Conservation (phyloP, 257 asterid genomes). For the Primulina huaijiensis region DNA sequence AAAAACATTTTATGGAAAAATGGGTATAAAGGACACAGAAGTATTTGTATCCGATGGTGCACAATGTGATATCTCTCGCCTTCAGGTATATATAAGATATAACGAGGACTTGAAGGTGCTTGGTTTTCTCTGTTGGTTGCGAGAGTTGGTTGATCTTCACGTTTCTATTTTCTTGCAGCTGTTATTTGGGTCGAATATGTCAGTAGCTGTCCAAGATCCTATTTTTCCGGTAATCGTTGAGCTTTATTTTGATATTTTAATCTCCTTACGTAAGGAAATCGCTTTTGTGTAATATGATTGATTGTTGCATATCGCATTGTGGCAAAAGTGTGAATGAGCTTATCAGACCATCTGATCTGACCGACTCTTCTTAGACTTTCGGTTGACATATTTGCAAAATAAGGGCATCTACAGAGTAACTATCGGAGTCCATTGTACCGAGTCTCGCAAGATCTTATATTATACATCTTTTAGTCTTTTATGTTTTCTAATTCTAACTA, state of each 20-base stretch:
- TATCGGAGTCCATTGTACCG: background rate
- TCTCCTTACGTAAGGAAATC: background rate
- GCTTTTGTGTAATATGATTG: no score
- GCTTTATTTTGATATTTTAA: slow-evolving; percentile 1
- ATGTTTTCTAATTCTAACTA: background rate
- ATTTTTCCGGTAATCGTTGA: slow-evolving; percentile 60
- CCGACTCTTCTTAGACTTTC: no score
- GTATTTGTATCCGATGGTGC: slow-evolving; percentile 89
- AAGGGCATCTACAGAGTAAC: background rate
- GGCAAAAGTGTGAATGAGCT: background rate
- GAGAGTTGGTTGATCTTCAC: slow-evolving; percentile 1
- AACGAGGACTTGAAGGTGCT: background rate
- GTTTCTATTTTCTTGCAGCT: slow-evolving; percentile 45
- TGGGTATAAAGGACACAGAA: slow-evolving; percentile 51
- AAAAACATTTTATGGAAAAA: slow-evolving; percentile 47
- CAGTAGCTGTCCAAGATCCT: slow-evolving; percentile 83
- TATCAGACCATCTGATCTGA: background rate
- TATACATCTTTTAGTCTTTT: background rate
- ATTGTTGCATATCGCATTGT: no score
- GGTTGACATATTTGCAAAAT: background rate
- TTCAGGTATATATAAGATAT: slow-evolving; percentile 48
- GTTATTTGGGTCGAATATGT: slow-evolving; percentile 73
- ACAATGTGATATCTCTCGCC: slow-evolving; percentile 79
- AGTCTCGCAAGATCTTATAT: no score
- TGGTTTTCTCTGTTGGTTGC: background rate